These are phyloP conservation scores for Paraconiothyrium sp. DNA, from an alignment of 2,329 filamentous ascomycete species.

Conservation along the genomic window DNA sequence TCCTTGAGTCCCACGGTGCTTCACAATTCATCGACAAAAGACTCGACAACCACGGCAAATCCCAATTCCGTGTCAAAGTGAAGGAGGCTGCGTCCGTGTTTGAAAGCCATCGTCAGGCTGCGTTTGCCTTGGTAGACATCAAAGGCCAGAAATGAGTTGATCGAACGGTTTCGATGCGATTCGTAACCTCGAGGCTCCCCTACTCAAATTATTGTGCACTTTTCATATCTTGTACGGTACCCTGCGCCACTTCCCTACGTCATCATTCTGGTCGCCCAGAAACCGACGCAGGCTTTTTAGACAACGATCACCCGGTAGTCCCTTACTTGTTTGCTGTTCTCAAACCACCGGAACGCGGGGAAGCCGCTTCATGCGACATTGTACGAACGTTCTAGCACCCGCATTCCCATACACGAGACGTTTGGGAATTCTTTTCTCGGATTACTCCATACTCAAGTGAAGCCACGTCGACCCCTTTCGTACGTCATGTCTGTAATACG, in stretches of 20 bases:
- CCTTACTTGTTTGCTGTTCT: constrained; percentile 33
- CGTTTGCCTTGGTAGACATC: constrained; percentile 91
- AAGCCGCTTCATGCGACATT: constrained; percentile 43
- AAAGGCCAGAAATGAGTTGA: constrained; percentile 89
- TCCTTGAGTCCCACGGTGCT: constrained; percentile 82
- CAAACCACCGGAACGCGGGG: constrained; percentile 42
- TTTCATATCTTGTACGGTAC: constrained; percentile 30
- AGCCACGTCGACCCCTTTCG: constrained; percentile 25
- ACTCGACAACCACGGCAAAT: constrained; percentile 59
- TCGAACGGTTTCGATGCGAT: constrained; percentile 16
- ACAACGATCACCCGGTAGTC: constrained; percentile 35
- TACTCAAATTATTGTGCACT: constrained; percentile 16
- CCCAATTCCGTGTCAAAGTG: constrained; percentile 59
- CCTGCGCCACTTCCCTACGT: constrained; percentile 36
- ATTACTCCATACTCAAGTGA: constrained; percentile 21
- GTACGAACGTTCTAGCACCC: constrained; percentile 41
- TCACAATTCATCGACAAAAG: constrained; percentile 79
- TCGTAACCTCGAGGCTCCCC: constrained; percentile 14
- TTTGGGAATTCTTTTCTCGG: constrained; percentile 34
- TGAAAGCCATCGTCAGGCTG: constrained; percentile 74
- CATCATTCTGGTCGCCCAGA: constrained; percentile 25
- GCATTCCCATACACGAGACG: constrained; percentile 36
- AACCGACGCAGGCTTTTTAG: constrained; percentile 26
- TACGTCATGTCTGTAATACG: constrained; percentile 30
- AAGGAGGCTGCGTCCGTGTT: constrained; percentile 72